Conservation (phyloP, 2,329 filamentous ascomycete genomes). For the Aaosphaeria arxii region DNA sequence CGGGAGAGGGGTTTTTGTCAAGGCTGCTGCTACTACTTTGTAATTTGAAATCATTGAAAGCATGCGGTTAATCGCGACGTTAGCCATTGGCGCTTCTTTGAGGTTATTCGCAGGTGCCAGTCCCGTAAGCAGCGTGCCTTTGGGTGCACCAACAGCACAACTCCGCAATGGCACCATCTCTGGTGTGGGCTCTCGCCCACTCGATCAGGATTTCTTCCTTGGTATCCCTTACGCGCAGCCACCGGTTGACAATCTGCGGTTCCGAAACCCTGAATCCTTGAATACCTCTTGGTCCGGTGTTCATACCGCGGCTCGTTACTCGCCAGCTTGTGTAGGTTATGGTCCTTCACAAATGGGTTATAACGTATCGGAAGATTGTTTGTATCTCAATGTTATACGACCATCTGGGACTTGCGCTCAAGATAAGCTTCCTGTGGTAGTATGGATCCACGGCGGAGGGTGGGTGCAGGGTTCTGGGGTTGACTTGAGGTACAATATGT, state of each 20-base stretch:
- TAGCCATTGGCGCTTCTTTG: too few species aligned
- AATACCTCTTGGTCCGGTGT: background rate
- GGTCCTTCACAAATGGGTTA: background rate
- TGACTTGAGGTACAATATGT: conserved; percentile 10
- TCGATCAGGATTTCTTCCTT: conserved; percentile 36
- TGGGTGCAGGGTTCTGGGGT: background rate
- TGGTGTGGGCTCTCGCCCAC: background rate
- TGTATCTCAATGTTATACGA: background rate
- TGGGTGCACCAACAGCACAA: background rate
- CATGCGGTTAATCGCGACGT: too few species aligned
- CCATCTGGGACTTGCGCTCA: conserved; percentile 3
- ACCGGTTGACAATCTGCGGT: conserved; percentile 36
- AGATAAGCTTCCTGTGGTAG: conserved; percentile 26
- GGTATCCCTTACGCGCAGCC: conserved; percentile 54
- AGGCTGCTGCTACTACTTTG: too few species aligned
- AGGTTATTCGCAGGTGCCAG: too few species aligned
- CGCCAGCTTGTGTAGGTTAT: background rate
- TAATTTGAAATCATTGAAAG: too few species aligned
- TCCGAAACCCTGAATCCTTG: background rate
- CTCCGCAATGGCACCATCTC: background rate
- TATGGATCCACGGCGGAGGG: conserved; percentile 12
- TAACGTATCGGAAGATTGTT: background rate
- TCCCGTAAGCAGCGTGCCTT: too few species aligned
- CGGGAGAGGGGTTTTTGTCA: too few species aligned
- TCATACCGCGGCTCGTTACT: background rate